Evolutionary conservation across 1,139 yeast species (phyloP).

Genomic region (Suhomyces maxii): DNA sequence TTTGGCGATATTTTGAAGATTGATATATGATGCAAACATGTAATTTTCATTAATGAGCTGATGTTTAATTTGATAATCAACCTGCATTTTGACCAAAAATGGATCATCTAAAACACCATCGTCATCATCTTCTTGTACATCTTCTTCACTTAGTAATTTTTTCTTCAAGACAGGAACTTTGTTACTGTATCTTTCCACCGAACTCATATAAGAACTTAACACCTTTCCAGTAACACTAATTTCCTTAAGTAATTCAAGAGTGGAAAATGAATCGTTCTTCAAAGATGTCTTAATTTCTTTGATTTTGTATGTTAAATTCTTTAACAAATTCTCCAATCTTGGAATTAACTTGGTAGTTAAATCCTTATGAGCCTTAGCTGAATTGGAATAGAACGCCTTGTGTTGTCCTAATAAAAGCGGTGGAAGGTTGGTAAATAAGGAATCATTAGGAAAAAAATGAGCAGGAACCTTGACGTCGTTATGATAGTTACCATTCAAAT

Average conservation of each 20-base stretch:
- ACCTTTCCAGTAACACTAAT: slow-evolving; percentile 42
- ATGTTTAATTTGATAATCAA: slow-evolving; percentile 44
- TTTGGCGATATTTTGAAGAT: slow-evolving; percentile 45
- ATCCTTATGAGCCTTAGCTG: slow-evolving; percentile 35
- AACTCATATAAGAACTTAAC: slow-evolving; percentile 31
- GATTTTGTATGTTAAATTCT: slow-evolving; percentile 40
- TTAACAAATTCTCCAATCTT: slow-evolving; percentile 37
- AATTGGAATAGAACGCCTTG: slow-evolving; percentile 28
- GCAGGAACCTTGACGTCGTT: slow-evolving; percentile 44
- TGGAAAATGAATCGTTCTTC: slow-evolving; percentile 46
- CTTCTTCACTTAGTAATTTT: slow-evolving; percentile 19
- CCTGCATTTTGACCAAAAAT: slow-evolving; percentile 39
- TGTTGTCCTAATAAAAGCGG: slow-evolving; percentile 41
- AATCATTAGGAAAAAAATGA: slow-evolving; percentile 43
- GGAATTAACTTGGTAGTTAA: slow-evolving; percentile 37
- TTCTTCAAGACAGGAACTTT: slow-evolving; percentile 29
- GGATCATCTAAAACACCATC: slow-evolving; percentile 40
- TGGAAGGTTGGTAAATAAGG: slow-evolving; percentile 36
- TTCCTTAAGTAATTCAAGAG: slow-evolving; percentile 37
- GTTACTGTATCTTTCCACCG: slow-evolving; percentile 37
- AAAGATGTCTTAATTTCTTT: slow-evolving; percentile 45
- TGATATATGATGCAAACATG: slow-evolving; percentile 45
- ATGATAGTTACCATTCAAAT: slow-evolving; percentile 1
- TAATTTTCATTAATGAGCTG: slow-evolving; percentile 47
- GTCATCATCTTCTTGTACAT: slow-evolving; percentile 23